Base-by-base conservation (phyloP, 345 rosid species). In the Eucalyptus leucophloia region DNA sequence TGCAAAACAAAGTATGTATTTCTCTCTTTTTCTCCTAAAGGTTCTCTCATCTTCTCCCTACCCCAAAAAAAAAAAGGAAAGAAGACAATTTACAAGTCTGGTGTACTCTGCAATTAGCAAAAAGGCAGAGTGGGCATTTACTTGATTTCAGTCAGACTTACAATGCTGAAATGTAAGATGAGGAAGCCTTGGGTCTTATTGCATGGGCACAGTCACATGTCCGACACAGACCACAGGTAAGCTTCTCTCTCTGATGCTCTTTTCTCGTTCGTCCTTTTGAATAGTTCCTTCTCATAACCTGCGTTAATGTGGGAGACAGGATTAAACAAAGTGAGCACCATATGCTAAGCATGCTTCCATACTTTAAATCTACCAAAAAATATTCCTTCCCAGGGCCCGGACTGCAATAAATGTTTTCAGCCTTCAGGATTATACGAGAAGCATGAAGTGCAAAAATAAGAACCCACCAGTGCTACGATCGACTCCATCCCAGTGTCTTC, bases 401-500 rank as follows among this genome's bases (percentile, higher is more conserved):
- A 54, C 32, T 19, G 37, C 19, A 56, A 62, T 87, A 24, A 40
- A 44, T 23, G 53, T 23, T 34, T 23, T 30, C 14, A 69, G 89
- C 49, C 15, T 6, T 26, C 51, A 44, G 56, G 14, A 45, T 34
- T 69, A 15, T 17, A 65, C 21, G 0, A 44, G n/a, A 32, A n/a
- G 30, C 44, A 47, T 21, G 16, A 40, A n/a, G 44, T 28, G 77
- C 42, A 28, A 72, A 23, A 54, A 87, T 86, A 89, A 26, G 86
- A 87, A 93, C 94, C 8, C 88, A 96, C 99, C 99, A 86, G 80
- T 97, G 88, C 99, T 98, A 67, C 98, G 98, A 90, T 97, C 98
- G 12, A 98, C 97, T 9, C 99, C 99, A 93, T 98, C 99, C 99
- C 99, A 98, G 85, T 97, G 99, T 89, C 99, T 94, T 91, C 99